Base-by-base conservation (phyloP, 345 rosid species). In the Cochlearia excelsa region DNA sequence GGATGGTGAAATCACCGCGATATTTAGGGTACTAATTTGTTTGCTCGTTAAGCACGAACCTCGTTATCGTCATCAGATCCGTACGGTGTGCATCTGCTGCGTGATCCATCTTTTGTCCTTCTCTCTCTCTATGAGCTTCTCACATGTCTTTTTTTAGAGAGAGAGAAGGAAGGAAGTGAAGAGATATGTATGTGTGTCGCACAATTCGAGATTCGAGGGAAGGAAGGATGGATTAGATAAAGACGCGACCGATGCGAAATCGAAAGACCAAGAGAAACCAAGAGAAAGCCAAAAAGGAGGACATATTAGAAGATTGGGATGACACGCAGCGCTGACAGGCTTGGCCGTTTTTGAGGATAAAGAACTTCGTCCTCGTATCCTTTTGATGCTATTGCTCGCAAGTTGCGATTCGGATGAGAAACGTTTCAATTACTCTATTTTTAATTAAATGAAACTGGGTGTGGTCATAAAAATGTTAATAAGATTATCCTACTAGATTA, bases 41-140 rank as follows among this genome's bases (percentile, higher is more conserved):
- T 72, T 89, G 96, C 76, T 90, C 96, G 69, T 82, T 93, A 69
- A 93, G 62, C 67, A 87, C 97, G 59, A 47, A 80, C 41, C 99
- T 83, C 3, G 96, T 93, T 54, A 93, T 89, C 35, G 99, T 93
- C 99, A 93, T 89, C 86, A 93, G 72, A 76, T 93, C 97, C 37
- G 99, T 93, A 65, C 90, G 80, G 77, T 79, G 56, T 1, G 97
- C 96, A 46, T 93, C 95, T 35, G 92, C 82, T 9, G 77, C 82
- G 72, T 89, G 95, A 76, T 89, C 99, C 99, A 93, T 93, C 66
- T 54, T 46, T 59, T 51, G 1, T 58, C 61, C 63, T 65, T 49
- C 50, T 30, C 30, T 61, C 59, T 44, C 54, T 55, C 40, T 28
- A 7, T 26, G 50, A 30, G 11, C 30, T 2, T 4, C 31, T 27